Evolutionary conservation across 495 filamentous ascomycete species (phyloP).

Genomic region (Penicillium roqueforti): DNA sequence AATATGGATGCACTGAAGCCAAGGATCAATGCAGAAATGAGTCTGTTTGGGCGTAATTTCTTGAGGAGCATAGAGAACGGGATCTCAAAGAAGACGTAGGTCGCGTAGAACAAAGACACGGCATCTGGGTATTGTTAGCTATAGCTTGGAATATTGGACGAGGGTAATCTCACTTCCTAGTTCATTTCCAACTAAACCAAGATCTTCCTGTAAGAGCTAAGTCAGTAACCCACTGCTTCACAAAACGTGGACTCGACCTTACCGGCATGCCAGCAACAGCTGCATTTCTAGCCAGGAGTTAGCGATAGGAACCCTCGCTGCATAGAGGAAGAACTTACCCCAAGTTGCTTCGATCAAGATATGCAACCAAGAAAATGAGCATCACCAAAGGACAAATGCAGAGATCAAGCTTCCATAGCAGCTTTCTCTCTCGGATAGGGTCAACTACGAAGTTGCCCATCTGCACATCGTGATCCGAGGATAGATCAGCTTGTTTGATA

Average conservation of each 20-base stretch:
- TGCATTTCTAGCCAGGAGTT: conserved; percentile 10
- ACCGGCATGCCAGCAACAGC: conserved; percentile 16
- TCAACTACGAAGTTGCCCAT: conserved; percentile 11
- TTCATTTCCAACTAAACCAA: conserved; percentile 15
- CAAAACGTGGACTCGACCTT: not conserved
- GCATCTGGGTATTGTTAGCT: conserved; percentile 8
- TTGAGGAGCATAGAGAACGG: conserved; percentile 28
- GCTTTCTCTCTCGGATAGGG: conserved; percentile 10
- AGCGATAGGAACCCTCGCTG: not conserved
- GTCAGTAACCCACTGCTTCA: not conserved
- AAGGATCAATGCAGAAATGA: conserved; percentile 36
- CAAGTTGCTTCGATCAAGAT: conserved; percentile 16
- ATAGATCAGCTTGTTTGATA: conserved; percentile 6
- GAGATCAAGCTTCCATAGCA: conserved; percentile 16
- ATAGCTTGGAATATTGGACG: not conserved
- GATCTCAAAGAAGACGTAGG: conserved; percentile 38
- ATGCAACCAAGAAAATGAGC: conserved; percentile 15
- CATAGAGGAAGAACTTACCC: conserved; percentile 1
- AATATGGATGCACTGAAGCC: conserved; percentile 31
- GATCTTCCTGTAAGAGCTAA: conserved; percentile 10
- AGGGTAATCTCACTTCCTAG: conserved; percentile 10
- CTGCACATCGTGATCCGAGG: conserved; percentile 13
- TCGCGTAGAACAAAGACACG: conserved; percentile 16
- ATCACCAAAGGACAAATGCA: conserved; percentile 14
- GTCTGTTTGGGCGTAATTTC: conserved; percentile 29